phyloP scores from a whole-genome alignment of 129 eudicot species.

The Flaveria brownii region DNA sequence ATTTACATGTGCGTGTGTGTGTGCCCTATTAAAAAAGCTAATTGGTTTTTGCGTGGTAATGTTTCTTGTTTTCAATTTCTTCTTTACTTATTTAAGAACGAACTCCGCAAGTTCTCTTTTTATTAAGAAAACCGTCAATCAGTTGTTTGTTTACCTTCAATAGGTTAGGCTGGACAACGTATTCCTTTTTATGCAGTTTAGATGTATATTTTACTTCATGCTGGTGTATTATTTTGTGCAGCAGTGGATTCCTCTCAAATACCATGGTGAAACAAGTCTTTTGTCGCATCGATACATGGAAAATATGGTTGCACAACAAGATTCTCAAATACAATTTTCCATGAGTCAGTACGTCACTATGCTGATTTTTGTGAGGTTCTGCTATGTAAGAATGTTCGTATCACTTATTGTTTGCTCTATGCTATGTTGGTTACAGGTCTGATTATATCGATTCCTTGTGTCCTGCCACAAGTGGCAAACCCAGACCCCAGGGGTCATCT shows the following conservation, averaged over 20 bases:
- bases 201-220: slow-evolving; percentile 18
- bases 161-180: slow-evolving; percentile 1
- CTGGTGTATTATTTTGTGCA: slow-evolving; percentile 34
- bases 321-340: slow-evolving; percentile 47
- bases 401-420: slow-evolving; percentile 20
- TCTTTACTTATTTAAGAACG: neutral
- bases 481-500: slow-evolving; percentile 47
- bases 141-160: slow-evolving; percentile 8
- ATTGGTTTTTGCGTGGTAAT: neutral
- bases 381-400: neutral
- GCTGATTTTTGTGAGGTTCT: slow-evolving; percentile 2
- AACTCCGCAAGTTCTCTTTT: neutral
- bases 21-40: too few species aligned
- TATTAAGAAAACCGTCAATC: neutral
- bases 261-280: slow-evolving; percentile 58
- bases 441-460: slow-evolving; percentile 73
- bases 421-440: slow-evolving; percentile 45
- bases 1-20: too few species aligned
- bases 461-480: slow-evolving; percentile 42
- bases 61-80: neutral
- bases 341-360: slow-evolving; percentile 63
- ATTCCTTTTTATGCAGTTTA: slow-evolving; percentile 18
- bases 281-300: slow-evolving; percentile 43
- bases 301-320: slow-evolving; percentile 54
- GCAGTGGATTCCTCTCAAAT: slow-evolving; percentile 77